These are phyloP conservation scores for Rhynchospora tenuis DNA, from an alignment of 176 grass and related monocot species.

Conservation along the genomic window DNA sequence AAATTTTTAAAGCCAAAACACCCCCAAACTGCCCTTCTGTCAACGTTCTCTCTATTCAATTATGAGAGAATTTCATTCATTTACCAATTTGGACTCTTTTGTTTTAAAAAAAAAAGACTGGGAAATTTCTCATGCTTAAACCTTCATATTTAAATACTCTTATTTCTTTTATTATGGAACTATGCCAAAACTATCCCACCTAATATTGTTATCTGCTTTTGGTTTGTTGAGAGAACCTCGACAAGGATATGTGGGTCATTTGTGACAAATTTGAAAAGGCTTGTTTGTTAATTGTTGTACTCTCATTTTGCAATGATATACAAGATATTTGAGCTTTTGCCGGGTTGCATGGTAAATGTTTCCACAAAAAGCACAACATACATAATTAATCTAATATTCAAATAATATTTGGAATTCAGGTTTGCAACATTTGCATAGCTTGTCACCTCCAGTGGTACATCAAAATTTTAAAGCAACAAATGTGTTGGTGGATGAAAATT, in stretches of 20 bases:
- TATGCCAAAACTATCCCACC: not conserved
- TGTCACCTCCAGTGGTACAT: constrained; percentile 68
- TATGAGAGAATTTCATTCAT: not conserved
- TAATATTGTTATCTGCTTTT: not conserved
- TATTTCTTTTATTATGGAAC: not conserved
- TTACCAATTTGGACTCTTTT: not conserved
- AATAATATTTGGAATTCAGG: constrained; percentile 35
- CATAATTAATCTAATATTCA: constrained; percentile 1
- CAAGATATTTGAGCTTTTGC: not conserved
- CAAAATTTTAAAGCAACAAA: constrained; percentile 84
- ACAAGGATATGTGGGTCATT: not conserved
- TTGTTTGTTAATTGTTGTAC: not conserved
- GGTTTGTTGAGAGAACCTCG: not conserved
- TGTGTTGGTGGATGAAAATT: constrained; percentile 92
- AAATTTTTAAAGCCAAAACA: not conserved
- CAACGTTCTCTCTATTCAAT: constrained; percentile 1
- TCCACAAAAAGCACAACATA: not conserved
- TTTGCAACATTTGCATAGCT: constrained; percentile 59
- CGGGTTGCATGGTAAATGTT: constrained; percentile 4
- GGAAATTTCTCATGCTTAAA: not conserved
- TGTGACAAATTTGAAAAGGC: not conserved
- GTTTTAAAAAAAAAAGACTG: not conserved
- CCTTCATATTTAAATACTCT: not conserved
- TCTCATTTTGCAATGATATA: not conserved
- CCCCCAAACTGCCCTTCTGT: not conserved